phyloP scores from a whole-genome alignment of 495 filamentous ascomycete species.

The Hypoxylon crocopeplum region DNA sequence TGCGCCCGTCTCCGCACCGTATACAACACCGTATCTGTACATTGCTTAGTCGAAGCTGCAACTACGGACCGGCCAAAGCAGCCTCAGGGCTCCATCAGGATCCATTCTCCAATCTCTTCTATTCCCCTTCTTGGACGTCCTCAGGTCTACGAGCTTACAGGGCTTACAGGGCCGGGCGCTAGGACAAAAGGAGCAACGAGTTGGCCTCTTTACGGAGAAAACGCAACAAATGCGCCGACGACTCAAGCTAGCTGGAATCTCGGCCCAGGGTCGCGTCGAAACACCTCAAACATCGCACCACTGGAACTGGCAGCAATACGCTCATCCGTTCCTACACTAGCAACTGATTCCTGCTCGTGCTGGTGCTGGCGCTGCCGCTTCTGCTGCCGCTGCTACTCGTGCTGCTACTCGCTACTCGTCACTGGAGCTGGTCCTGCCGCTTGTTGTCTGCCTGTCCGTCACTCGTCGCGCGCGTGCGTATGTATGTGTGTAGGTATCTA shows the following conservation, averaged over 20 bases:
- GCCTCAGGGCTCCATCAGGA: slow-evolving; percentile 45
- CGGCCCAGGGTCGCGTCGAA: slow-evolving; percentile 49
- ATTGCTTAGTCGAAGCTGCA: background rate
- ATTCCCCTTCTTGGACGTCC: slow-evolving; percentile 35
- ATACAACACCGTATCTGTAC: background rate
- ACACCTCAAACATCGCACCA: slow-evolving; percentile 48
- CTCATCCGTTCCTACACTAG: slow-evolving; percentile 35
- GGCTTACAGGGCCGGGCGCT: slow-evolving; percentile 34
- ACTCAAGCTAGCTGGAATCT: slow-evolving; percentile 46
- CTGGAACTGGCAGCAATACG: slow-evolving; percentile 34
- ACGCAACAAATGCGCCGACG: slow-evolving; percentile 46
- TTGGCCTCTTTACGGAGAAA: slow-evolving; percentile 42
- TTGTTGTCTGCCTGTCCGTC: too few relatives aligned
- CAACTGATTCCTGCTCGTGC: slow-evolving; percentile 11
- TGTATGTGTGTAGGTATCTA: background rate
- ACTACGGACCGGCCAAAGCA: slow-evolving; percentile 42
- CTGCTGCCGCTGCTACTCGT: background rate
- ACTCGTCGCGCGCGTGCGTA: background rate
- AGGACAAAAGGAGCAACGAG: slow-evolving; percentile 41
- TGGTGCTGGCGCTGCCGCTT: background rate
- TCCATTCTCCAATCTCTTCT: slow-evolving; percentile 6
- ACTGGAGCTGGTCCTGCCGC: background rate
- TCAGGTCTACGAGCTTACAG: slow-evolving; percentile 24
- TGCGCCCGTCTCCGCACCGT: slow-evolving; percentile 1
- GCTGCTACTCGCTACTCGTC: background rate